These are phyloP conservation scores for Filosporella fistucella DNA, from an alignment of 495 filamentous ascomycete species.

Conservation along the genomic window DNA sequence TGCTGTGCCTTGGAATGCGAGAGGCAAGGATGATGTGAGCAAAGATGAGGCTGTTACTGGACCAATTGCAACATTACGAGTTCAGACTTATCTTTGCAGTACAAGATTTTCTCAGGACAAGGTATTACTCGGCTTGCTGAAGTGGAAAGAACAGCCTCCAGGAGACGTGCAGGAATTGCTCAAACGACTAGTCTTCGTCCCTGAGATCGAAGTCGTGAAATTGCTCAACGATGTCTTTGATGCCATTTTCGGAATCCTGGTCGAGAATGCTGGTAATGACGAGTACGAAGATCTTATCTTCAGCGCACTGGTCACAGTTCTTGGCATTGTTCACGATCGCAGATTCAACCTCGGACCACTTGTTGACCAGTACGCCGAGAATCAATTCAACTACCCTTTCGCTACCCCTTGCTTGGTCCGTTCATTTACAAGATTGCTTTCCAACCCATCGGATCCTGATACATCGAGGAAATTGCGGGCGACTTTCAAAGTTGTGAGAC, in stretches of 20 bases:
- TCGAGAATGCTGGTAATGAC: conserved; percentile 82
- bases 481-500: conserved; percentile 90
- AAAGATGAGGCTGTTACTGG: conserved; percentile 73
- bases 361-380: conserved; percentile 88
- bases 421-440: conserved; percentile 78
- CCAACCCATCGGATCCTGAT: conserved; percentile 72
- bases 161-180: conserved; percentile 68
- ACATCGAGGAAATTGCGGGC: conserved; percentile 80
- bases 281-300: conserved; percentile 93
- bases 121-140: conserved; percentile 74
- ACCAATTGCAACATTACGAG: conserved; percentile 65
- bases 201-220: conserved; percentile 97
- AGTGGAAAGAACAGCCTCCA: conserved; percentile 73
- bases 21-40: conserved; percentile 56
- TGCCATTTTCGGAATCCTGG: conserved; percentile 83
- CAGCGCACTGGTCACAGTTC: conserved; percentile 78
- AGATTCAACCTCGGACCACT: conserved; percentile 86
- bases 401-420: conserved; percentile 87
- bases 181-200: conserved; percentile 83
- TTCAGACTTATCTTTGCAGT: conserved; percentile 91
- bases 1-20: conserved; percentile 70
- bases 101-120: conserved; percentile 94
- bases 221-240: conserved; percentile 86
- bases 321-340: conserved; percentile 92
- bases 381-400: conserved; percentile 87